These are phyloP conservation scores for Typha latifolia DNA, from an alignment of 176 grass and related monocot species.

Conservation along the genomic window DNA sequence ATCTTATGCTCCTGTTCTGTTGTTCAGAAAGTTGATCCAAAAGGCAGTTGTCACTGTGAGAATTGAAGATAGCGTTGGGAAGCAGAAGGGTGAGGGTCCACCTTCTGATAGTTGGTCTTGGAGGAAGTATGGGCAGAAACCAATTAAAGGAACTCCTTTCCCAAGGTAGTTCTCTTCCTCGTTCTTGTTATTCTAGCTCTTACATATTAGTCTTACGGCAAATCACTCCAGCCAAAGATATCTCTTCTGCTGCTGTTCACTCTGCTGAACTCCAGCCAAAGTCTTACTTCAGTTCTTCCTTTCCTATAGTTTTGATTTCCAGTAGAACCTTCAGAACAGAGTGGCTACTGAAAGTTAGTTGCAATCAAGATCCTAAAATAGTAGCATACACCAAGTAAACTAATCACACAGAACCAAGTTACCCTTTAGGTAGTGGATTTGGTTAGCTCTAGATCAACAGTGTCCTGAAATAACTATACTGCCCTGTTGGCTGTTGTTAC, in stretches of 20 bases:
- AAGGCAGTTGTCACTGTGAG: conserved; percentile 11
- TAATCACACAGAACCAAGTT: neutral
- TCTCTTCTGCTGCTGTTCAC: too few relatives aligned
- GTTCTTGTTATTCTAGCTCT: neutral
- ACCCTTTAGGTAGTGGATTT: neutral
- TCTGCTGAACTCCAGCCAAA: too few relatives aligned
- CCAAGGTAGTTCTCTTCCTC: conserved; percentile 10
- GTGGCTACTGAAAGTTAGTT: neutral
- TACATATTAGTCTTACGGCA: neutral
- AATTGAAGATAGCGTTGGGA: neutral
- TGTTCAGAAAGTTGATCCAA: conserved; percentile 3
- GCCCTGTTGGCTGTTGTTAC: neutral
- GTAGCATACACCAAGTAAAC: neutral
- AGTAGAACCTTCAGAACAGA: too few relatives aligned
- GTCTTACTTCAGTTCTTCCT: too few relatives aligned
- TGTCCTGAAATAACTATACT: neutral
- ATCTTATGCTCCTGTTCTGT: neutral
- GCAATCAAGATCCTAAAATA: neutral
- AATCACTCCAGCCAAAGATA: neutral
- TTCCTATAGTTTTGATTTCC: too few relatives aligned
- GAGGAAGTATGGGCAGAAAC: conserved; percentile 25
- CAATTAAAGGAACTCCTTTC: conserved; percentile 15
- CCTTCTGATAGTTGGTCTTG: conserved; percentile 24
- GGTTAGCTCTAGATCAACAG: neutral
- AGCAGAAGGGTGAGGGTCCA: conserved; percentile 6